Base-by-base conservation (phyloP, 2,329 filamentous ascomycete genomes). In the Fusarium robinianum region DNA sequence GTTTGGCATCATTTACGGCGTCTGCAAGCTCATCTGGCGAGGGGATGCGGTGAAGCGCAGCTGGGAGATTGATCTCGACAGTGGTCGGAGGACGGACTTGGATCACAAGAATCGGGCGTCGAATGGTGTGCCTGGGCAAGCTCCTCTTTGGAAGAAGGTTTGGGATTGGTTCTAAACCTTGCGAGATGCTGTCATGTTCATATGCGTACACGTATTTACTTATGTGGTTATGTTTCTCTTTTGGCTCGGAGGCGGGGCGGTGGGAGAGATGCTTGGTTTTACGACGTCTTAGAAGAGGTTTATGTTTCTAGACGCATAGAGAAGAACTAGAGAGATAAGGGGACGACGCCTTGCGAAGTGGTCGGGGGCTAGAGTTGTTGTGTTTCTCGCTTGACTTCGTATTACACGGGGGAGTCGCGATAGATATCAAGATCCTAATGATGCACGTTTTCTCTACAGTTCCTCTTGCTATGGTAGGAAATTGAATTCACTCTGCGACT, bases 1-100 rank as follows among this genome's bases (percentile, higher is more conserved):
- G 0, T 85, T 84, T 51, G 73, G 68, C 1, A 44, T 84, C 27
- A 82, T 84, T 11, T 84, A 78, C 52, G 48, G 74, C 2, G 71
- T 57, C 2, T 80, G 79, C 58, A 84, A 84, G 61, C 37, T 81
- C 5, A 65, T 71, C 26, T 80, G 77, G 66, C 58, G 66, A 17
- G 55, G 62, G 47, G 83, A 81, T 2, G 69, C 63, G 6, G 67
- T 75, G 42, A 77, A 77, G 72, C 63, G 70, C 5, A 62, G 70
- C 5, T 64, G 73, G 40, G 78, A 81, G 40, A 75, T 83, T 16
- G 79, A 84, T 56, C 67, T 84, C 27, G 72, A 77, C 33, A 75
- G 76, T 2, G 81, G 81, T 1, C 71, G 77, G 37, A 72, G 80
- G 19, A 69, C 68, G 6, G 80, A 83, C 58, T 49, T 83, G 31